Percentiles rank a stretch among this genome's conserved stretches.
phyloP scores from a whole-genome alignment of 2,329 filamentous ascomycete genomes.

The Fusarium redolens region DNA sequence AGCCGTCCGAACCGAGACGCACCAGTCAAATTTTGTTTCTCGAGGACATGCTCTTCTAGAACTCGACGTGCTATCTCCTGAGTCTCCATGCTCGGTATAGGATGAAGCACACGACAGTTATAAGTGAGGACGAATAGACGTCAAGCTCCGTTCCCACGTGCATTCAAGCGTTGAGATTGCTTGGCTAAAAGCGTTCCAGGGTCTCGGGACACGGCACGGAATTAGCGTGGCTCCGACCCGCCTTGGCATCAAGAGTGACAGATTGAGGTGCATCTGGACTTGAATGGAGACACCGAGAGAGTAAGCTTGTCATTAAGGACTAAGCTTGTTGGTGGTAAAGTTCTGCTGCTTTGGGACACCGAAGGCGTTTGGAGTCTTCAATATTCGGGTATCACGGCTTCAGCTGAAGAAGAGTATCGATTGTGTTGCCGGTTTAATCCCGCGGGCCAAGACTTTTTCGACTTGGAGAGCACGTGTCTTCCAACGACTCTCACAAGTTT shows the following conservation, averaged over 20 bases:
- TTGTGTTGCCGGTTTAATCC: constrained; percentile 26
- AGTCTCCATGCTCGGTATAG: constrained; percentile 30
- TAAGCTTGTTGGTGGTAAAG: constrained; percentile 32
- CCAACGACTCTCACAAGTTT: neutral
- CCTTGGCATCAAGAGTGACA: constrained; percentile 3
- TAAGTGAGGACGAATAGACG: constrained; percentile 34
- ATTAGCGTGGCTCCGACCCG: constrained; percentile 24
- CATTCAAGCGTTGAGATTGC: constrained; percentile 28
- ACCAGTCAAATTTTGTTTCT: constrained; percentile 6
- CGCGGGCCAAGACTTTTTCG: constrained; percentile 12
- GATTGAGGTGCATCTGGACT: neutral
- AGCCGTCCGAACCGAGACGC: constrained; percentile 35
- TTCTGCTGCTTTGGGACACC: constrained; percentile 39
- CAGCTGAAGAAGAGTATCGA: neutral
- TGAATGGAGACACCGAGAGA: constrained; percentile 32
- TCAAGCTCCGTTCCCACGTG: constrained; percentile 35
- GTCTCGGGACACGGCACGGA: constrained; percentile 37
- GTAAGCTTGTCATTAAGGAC: constrained; percentile 19
- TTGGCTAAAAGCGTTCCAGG: constrained; percentile 33
- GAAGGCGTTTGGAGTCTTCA: constrained; percentile 4
- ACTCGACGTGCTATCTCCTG: neutral
- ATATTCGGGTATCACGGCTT: constrained; percentile 37
- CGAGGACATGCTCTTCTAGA: constrained; percentile 9
- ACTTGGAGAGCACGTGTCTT: neutral
- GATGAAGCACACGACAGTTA: constrained; percentile 33